A percentile compares a stretch with the other conserved stretches of the same genome.
Evolutionary conservation across 2,329 filamentous ascomycete genomes (phyloP).

Genomic region (Diplodia scrobiculata): DNA sequence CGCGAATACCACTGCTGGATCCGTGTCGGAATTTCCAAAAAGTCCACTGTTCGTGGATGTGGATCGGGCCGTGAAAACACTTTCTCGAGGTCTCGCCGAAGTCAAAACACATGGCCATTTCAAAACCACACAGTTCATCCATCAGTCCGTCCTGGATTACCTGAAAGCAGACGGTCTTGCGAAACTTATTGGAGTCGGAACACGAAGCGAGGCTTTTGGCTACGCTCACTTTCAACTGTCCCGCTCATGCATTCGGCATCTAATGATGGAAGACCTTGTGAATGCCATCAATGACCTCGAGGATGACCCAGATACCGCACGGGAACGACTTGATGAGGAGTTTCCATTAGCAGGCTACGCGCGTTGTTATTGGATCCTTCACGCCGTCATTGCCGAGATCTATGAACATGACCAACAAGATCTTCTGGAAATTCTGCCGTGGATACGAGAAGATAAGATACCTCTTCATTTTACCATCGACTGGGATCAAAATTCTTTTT

Average conservation of each 20-base stretch:
- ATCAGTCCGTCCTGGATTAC: neutral
- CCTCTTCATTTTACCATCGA: neutral
- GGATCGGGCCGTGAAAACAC: neutral
- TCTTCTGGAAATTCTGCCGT: neutral
- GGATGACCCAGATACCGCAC: no score
- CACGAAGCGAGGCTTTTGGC: neutral
- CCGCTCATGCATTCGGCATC: neutral
- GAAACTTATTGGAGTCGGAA: neutral
- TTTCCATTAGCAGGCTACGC: neutral
- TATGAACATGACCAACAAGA: neutral
- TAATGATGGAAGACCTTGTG: neutral
- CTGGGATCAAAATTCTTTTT: neutral
- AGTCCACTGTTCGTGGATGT: neutral
- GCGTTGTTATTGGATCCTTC: neutral
- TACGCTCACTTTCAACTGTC: neutral
- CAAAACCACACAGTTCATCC: neutral
- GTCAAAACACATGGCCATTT: neutral
- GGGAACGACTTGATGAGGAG: rapidly evolving
- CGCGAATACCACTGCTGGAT: neutral
- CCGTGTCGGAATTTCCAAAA: neutral
- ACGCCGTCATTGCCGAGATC: neutral
- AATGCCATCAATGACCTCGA: neutral
- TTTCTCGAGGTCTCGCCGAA: neutral
- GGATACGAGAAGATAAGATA: neutral
- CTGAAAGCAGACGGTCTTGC: neutral